Evolutionary conservation across 768 basidiomycete species (phyloP), one percentile per base, ranked within the genome.

Genomic region (Russula vinacea): DNA sequence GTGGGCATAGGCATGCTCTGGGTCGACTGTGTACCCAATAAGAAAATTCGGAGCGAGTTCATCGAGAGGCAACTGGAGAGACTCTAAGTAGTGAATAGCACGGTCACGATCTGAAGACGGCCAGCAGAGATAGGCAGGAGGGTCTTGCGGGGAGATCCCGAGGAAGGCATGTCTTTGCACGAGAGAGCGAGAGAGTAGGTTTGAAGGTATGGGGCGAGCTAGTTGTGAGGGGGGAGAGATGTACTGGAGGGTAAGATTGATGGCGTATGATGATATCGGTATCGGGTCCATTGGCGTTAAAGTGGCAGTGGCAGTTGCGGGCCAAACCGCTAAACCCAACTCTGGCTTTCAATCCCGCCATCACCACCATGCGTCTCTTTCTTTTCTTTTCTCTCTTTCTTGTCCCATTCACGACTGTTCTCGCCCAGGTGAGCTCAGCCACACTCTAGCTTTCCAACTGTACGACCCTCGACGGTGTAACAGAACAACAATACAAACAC

Each of bases 101-200:
- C 72, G 78, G 68, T 64, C 58, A 64, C 66, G 72, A 70, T 68
- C 68, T 4, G 80, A 77, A 11, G 75, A 71, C 4, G 89, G 87
- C 89, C 89, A 91, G 68, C 81, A 81, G 51, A 91, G 78, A 72
- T 91, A 91, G 3, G 81, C 77, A 39, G 73, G 67, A 10, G 82
- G 76, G 67, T 82, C 74, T 29, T 82, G 76, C 10, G 82, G 78
- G 32, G 79, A 72, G 62, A 90, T 75, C 22, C 74, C 70, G 53
- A 91, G 83, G 73, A 88, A 86, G 64, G 76, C 81, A 71, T 89
- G 88, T 42, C 89, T 79, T 72, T 88, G 84, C 3, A 78, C 76
- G 37, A 89, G 81, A 22, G 83, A 76, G 5, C 73, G 73, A 1
- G 88, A 89, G 62, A 90, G 68, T 53, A 90, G 78, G 71, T 87